phyloP scores from a whole-genome alignment of 2,329 filamentous ascomycete species.

The Cladophialophora yegresii region DNA sequence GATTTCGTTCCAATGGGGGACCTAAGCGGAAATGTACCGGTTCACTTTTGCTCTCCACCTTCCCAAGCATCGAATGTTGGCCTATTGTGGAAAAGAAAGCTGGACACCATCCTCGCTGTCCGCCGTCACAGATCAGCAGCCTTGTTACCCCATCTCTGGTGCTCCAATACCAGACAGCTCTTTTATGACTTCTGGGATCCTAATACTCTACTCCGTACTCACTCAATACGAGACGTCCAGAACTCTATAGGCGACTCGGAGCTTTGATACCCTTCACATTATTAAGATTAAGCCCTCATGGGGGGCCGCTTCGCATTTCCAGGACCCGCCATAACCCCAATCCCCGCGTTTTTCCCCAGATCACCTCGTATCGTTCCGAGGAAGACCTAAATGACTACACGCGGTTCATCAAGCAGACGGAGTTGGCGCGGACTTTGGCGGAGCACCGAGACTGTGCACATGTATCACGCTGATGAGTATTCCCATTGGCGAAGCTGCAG shows the following conservation, averaged over 20 bases:
- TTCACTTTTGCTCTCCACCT: background rate
- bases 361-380: background rate
- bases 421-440: slow-evolving; percentile 9
- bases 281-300: background rate
- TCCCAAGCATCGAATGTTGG: background rate
- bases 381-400: background rate
- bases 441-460: background rate
- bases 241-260: background rate
- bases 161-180: background rate
- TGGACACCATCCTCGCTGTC: background rate
- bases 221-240: background rate
- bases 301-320: background rate
- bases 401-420: background rate
- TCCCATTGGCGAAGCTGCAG: slow-evolving; percentile 12
- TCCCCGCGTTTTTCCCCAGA: slow-evolving; percentile 1
- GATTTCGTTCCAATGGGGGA: background rate
- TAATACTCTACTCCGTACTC: background rate
- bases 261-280: background rate
- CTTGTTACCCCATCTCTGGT: background rate
- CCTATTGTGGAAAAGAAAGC: background rate
- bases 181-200: background rate
- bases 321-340: background rate
- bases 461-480: background rate
- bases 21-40: background rate
- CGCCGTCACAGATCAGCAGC: background rate